Evolutionary conservation across 108 stramenopile species (phyloP), one percentile per base, ranked within the genome.

Genomic region (Tribonema minus): DNA sequence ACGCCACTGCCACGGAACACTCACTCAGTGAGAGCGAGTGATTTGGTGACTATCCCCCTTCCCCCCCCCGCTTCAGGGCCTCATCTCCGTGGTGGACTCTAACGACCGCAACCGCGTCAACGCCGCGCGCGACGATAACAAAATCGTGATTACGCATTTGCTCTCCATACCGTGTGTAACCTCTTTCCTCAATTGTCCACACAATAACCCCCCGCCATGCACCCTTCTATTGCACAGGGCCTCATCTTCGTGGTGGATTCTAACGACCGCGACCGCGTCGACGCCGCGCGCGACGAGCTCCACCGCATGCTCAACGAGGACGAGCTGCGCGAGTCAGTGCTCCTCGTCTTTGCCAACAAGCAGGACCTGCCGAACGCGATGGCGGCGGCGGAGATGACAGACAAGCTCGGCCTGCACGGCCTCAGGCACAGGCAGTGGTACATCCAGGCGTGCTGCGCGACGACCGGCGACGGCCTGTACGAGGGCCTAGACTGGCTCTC

Each of bases 341-440:
- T n/a, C n/a, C 84, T 98, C 39, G 94, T 98, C 59, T 95, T 96
- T 75, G 95, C 95, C 68, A 98, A 98, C 89, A 98, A 98, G 90
- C 96, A 98, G 85, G 96, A 39, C 87, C 84, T 96, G 74, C 92
- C 93, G 3, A 91, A 92, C 76, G 93, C 93, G 76, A 91, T 94
- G 91, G 84, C 87, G 64, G 91, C 93, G 25, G 90, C 92, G 27
- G 91, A 92, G 71, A 92, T 96, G 88, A 92, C 92, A 1, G 89
- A 92, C 68, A 91, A 91, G 82, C 90, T 96, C 61, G 91, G 91
- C 61, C 87, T 96, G 67, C 90, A 92, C 76, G 86, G 86, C 31
- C 83, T 96, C 61, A 92, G 93, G 66, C 89, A 90, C 58, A 88
- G 92, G 72, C 92, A 91, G 86, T 96, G 95, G 95, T 94, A 90